These are phyloP conservation scores for Cryomyces antarcticus DNA, from an alignment of 495 filamentous ascomycete species.

Conservation along the genomic window DNA sequence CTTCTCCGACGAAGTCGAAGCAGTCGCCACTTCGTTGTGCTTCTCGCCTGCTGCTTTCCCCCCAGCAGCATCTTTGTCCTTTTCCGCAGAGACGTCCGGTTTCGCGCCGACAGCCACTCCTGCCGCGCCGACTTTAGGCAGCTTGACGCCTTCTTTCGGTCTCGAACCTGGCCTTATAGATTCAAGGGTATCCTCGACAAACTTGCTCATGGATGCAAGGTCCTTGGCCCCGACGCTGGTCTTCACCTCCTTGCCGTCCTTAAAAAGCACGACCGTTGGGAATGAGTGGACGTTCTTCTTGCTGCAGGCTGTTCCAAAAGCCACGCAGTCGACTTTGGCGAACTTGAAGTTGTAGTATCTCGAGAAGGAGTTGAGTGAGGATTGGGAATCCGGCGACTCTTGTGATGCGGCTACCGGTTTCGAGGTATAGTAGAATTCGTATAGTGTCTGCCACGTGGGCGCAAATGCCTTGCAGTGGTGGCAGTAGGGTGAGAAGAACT, in stretches of 20 bases:
- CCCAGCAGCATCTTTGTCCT: constrained; percentile 29
- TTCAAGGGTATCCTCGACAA: constrained; percentile 63
- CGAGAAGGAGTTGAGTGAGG: constrained; percentile 36
- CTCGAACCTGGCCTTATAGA: constrained; percentile 58
- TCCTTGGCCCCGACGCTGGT: constrained; percentile 36
- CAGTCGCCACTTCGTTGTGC: constrained; percentile 15
- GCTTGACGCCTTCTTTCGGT: constrained; percentile 35
- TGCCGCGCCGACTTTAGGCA: constrained; percentile 38
- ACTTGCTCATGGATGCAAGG: constrained; percentile 38
- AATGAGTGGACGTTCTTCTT: constrained; percentile 42
- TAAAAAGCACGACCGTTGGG: constrained; percentile 63
- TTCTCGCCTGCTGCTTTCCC: constrained; percentile 26
- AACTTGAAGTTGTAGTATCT: constrained; percentile 83
- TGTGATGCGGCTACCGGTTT: constrained; percentile 33
- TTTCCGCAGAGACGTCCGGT: constrained; percentile 24
- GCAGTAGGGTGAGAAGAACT: constrained; percentile 60
- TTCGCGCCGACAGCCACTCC: constrained; percentile 26
- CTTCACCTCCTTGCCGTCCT: constrained; percentile 52
- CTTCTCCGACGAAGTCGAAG: constrained; percentile 16
- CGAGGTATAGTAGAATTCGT: constrained; percentile 95
- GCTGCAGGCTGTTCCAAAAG: constrained; percentile 52
- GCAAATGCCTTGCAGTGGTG: constrained; percentile 61
- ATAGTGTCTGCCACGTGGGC: constrained; percentile 77
- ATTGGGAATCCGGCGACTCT: constrained; percentile 12
- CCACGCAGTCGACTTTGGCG: constrained; percentile 63